These are phyloP conservation scores for Scheffersomyces lignicola DNA, from an alignment of 1,139 yeast genomes.

Conservation along the genomic window DNA sequence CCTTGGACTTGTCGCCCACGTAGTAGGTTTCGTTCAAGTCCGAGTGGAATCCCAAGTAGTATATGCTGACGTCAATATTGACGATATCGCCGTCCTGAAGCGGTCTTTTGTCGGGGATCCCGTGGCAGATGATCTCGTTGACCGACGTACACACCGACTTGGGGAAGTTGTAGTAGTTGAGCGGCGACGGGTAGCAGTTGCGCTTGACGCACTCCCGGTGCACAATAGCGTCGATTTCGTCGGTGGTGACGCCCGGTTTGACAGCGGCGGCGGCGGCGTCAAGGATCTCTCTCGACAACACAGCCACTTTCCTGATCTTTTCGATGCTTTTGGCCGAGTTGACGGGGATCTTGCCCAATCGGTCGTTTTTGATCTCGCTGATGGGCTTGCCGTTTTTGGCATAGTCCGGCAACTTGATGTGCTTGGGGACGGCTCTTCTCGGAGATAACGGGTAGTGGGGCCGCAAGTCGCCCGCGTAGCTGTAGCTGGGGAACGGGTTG, in stretches of 20 bases:
- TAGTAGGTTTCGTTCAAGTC: constrained; percentile 97
- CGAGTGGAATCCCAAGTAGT: constrained; percentile 85
- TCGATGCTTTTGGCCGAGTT: constrained; percentile 66
- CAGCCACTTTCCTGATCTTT: constrained; percentile 71
- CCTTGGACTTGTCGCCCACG: constrained; percentile 86
- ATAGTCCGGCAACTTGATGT: constrained; percentile 80
- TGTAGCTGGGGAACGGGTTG: constrained; percentile 83
- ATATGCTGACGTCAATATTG: constrained; percentile 85
- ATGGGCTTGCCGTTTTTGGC: constrained; percentile 78
- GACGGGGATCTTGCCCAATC: constrained; percentile 65
- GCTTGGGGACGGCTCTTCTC: constrained; percentile 67
- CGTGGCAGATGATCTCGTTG: constrained; percentile 95
- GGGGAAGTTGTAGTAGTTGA: constrained; percentile 93
- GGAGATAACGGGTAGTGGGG: constrained; percentile 83
- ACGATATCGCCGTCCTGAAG: constrained; percentile 93
- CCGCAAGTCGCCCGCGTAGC: constrained; percentile 71
- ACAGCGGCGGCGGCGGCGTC: constrained; percentile 85
- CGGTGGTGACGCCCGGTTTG: constrained; percentile 90
- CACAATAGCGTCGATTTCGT: constrained; percentile 82
- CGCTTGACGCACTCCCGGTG: constrained; percentile 88
- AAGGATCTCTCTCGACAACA: constrained; percentile 80
- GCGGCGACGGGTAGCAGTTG: constrained; percentile 91
- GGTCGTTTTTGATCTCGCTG: constrained; percentile 72
- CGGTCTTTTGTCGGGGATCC: constrained; percentile 88
- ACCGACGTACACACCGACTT: constrained; percentile 91